Base-by-base conservation (phyloP, 1,139 yeast genomes). In the Diutina scorzettiae region DNA sequence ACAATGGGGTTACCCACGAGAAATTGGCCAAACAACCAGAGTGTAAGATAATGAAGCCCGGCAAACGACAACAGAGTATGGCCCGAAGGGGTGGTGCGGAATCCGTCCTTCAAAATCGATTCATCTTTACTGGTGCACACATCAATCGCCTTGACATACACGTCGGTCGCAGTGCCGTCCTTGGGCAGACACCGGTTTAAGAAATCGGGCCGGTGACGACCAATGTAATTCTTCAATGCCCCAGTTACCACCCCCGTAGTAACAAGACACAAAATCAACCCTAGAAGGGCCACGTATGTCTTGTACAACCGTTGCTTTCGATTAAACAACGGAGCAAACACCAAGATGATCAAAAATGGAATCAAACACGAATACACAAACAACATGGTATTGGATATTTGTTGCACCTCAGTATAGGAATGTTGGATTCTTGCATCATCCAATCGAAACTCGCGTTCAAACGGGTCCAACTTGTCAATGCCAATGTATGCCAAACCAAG, bases 131-230 rank as follows among this genome's bases (percentile, higher is more conserved):
- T 67, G 1, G 87, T 76, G 51, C 91, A 81, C 1, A 78, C 81
- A 47, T 76, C 81, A 40, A 63, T 66, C 4, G 81, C 81, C 42
- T 53, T 58, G 9, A 76, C 79, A 49, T 74, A 52, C 1, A 64
- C 60, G 48, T 73, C 63, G 7, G 45, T 47, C 1, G 80, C 77
- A 0, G 78, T 57, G 41, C 61, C 74, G 2, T 58, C 59, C n/a
- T 52, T 58, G 43, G 85, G 85, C 7, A 69, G 57, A 57, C 94
- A 83, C 48, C 95, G 69, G 14, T 77, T 78, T 44, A 84, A 59
- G 52, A 83, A 81, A 56, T 84, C 94, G 1, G 94, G 94, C 51
- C 94, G 67, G 44, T 77, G 78, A 54, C 91, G 72, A 1, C 91
- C 89, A 45, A 84, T 73, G 63, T 78, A 72, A 54, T 80, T 76